Base-by-base conservation (phyloP, 208 protist genomes). In the Acanthamoeba triangularis region DNA sequence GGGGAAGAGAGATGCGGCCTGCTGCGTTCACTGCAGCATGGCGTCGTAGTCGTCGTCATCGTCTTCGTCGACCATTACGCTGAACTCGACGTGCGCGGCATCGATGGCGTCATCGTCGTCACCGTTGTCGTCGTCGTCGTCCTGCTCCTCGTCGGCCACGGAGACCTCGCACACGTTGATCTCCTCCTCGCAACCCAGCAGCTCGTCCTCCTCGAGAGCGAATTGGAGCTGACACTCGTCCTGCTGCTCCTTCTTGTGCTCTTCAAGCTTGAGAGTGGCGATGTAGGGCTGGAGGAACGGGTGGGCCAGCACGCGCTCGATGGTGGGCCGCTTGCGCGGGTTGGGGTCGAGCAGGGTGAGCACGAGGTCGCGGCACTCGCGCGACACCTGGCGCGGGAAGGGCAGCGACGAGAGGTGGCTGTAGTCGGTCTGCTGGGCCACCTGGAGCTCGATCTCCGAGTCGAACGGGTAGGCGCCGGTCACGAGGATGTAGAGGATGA, bases 401-500 rank as follows among this genome's bases (percentile, higher is more conserved):
- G 47, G 37, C 13, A 94, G 90, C 30, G 65, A 54, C 18, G 59
- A 78, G n/a, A 94, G 44, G 65, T 82, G 30, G 67, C 90, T 30
- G 35, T 67, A 82, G 90, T 94, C 47, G 65, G 63, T 80, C 47
- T 94, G 90, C 61, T 92, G 85, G 20, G n/a, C 25, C 30, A 65
- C 52, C 85, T 92, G 85, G 14, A 72, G 33, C 23, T 92, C 61
- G 85, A 92, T n/a, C 30, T 92, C 85, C 30, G 85, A 49, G 90
- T 99, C 98, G 95, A 99, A 99, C 28, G 99, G 99, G 11, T 99
- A 98, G 93, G 98, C 98, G 78, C 99, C 99, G 14, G 98, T 99
- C 14, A 99, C 96, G 97, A 99, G 98, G 59, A 99, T 99, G 96
- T 99, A 99, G 5, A 99, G 97, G 90, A 99, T 99, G 28, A 99